Evolutionary conservation across 2,329 filamentous ascomycete genomes (phyloP).

Genomic region (Neopestalotiopsis clavispora): DNA sequence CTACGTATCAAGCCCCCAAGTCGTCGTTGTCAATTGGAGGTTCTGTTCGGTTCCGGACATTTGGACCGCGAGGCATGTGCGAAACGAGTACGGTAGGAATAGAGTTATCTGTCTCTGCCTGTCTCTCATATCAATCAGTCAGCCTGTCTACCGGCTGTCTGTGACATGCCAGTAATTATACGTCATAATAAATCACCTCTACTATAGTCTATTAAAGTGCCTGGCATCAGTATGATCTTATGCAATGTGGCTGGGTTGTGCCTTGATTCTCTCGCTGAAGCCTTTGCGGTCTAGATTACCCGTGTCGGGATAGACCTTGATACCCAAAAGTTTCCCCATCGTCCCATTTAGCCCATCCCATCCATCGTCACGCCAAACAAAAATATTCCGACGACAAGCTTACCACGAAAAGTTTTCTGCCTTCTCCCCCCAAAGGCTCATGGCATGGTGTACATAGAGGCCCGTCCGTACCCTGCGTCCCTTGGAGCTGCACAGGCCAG

Average conservation of each 20-base stretch:
- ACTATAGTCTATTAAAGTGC: not conserved
- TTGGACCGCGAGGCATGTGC: not conserved
- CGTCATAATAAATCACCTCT: conserved; percentile 11
- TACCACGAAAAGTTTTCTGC: not conserved
- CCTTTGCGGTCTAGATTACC: conserved; percentile 7
- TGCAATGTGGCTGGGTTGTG: conserved; percentile 16
- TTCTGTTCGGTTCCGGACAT: not conserved
- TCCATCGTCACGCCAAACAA: not conserved
- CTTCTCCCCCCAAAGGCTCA: not conserved
- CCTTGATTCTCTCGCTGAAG: conserved; percentile 11
- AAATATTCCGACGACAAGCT: conserved; percentile 6
- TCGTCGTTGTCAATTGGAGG: not conserved
- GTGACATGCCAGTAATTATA: not conserved
- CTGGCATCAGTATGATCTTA: conserved; percentile 8
- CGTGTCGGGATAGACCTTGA: conserved; percentile 17
- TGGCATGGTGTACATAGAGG: conserved; percentile 4
- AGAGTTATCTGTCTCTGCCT: too few species aligned
- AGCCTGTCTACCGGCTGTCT: not conserved
- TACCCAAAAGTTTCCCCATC: conserved; percentile 10
- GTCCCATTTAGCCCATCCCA: not conserved
- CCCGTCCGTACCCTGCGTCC: conserved; percentile 11
- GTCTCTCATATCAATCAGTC: too few species aligned
- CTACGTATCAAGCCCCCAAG: not conserved
- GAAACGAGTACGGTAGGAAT: not conserved
- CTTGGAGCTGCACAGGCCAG: not conserved